phyloP scores from a whole-genome alignment of 495 filamentous ascomycete genomes.

The Daldinia decipiens region DNA sequence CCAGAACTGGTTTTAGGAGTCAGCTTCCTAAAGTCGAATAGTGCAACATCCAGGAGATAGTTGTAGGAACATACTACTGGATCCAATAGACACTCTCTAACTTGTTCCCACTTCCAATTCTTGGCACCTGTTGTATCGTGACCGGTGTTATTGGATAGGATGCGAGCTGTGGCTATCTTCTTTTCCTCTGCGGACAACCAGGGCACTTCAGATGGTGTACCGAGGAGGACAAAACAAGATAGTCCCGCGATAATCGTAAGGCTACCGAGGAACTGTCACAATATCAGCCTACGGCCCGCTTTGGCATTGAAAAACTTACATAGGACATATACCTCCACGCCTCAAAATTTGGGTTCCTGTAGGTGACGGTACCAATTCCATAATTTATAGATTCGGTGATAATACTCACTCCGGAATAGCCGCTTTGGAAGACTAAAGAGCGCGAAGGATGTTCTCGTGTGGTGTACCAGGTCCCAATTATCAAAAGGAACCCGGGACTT shows the following conservation, averaged over 20 bases:
- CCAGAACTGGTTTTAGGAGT: constrained; percentile 46
- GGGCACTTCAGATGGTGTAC: constrained; percentile 46
- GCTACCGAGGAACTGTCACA: constrained; percentile 46
- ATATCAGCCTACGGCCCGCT: not conserved
- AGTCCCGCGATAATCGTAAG: constrained; percentile 41
- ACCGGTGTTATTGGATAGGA: constrained; percentile 45
- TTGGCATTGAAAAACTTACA: constrained; percentile 7
- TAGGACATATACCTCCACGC: constrained; percentile 43
- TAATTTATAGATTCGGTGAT: constrained; percentile 44
- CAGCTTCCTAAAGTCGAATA: not conserved
- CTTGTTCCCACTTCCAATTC: constrained; percentile 49
- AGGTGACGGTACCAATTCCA: constrained; percentile 44
- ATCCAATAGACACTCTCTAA: constrained; percentile 42
- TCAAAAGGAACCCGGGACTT: constrained; percentile 48
- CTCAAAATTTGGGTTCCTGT: constrained; percentile 30
- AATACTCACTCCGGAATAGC: constrained; percentile 45
- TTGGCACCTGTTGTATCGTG: constrained; percentile 36
- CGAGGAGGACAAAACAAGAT: constrained; percentile 47
- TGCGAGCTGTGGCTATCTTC: constrained; percentile 44
- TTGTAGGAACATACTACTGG: constrained; percentile 25
- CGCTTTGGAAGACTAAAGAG: constrained; percentile 47
- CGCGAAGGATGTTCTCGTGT: constrained; percentile 48
- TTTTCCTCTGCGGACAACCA: constrained; percentile 50
- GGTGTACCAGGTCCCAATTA: constrained; percentile 50
- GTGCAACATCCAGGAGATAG: no score